A percentile compares a stretch with the other conserved stretches of the same genome.
Evolutionary conservation across 2,329 filamentous ascomycete species (phyloP).

Genomic region (Huntiella bhutanensis): DNA sequence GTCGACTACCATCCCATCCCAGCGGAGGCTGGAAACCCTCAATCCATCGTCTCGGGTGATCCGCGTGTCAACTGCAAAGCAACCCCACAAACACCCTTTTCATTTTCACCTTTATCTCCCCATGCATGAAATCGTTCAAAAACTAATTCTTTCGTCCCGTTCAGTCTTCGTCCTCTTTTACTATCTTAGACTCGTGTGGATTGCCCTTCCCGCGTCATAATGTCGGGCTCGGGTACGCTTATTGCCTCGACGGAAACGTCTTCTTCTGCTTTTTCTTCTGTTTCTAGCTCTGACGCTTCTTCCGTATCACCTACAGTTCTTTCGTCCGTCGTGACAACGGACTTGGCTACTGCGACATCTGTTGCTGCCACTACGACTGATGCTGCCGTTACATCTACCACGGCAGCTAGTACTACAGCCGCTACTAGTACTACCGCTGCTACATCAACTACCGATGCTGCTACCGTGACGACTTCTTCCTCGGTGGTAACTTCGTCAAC

Average conservation of each 20-base stretch:
- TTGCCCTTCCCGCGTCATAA: too few relatives aligned
- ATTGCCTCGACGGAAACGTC: too few relatives aligned
- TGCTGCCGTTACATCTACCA: background rate
- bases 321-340: background rate
- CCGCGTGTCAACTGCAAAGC: too few relatives aligned
- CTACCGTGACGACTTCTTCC: background rate
- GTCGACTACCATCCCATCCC: background rate
- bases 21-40: background rate
- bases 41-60: background rate
- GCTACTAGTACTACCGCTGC: conserved; percentile 11
- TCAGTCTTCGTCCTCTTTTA: background rate
- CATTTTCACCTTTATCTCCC: background rate
- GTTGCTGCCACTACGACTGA: conserved; percentile 7
- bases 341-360: conserved; percentile 3
- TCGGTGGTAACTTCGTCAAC: conserved; percentile 3
- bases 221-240: too few relatives aligned
- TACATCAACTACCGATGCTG: background rate
- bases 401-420: conserved; percentile 15
- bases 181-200: background rate
- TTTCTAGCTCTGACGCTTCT: background rate
- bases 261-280: background rate
- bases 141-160: background rate
- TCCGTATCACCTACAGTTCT: background rate
- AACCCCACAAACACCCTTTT: background rate
- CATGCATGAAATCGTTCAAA: background rate